Conservation (phyloP, 23 red algal genomes). For the Gracilaria vermiculophylla region DNA sequence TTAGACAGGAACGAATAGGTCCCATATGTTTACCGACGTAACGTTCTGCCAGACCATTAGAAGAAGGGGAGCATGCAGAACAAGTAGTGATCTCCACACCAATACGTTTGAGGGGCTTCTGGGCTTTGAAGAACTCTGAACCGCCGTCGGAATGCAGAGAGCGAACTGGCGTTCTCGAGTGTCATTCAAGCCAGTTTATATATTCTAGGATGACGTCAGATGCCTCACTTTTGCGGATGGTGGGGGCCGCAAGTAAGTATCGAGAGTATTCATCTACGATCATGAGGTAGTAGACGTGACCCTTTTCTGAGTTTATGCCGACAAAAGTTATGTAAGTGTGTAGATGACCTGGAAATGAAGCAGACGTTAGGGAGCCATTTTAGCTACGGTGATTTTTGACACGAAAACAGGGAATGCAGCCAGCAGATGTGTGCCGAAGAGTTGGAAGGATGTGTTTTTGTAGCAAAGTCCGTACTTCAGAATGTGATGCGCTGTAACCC, state of each 20-base stretch:
- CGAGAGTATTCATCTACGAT: background rate
- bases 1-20: background rate
- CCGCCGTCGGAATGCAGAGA: background rate
- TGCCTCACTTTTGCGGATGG: background rate
- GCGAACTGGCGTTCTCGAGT: background rate
- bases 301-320: background rate
- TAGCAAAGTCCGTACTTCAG: background rate
- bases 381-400: background rate
- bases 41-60: too few species aligned
- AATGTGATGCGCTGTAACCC: background rate
- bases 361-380: background rate
- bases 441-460: too few species aligned
- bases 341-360: background rate
- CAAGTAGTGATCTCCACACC: too few species aligned
- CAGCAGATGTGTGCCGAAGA: background rate
- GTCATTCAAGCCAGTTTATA: background rate
- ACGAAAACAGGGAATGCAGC: background rate
- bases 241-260: background rate
- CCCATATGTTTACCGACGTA: background rate
- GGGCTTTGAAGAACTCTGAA: too few species aligned
- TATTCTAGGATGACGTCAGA: background rate
- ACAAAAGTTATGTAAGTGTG: slow-evolving; percentile 6
- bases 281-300: background rate
- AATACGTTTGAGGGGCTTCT: too few species aligned
- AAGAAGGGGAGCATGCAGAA: too few species aligned